These are phyloP conservation scores for Fusarium illudens DNA, from an alignment of 2,329 filamentous ascomycete species.

Conservation along the genomic window DNA sequence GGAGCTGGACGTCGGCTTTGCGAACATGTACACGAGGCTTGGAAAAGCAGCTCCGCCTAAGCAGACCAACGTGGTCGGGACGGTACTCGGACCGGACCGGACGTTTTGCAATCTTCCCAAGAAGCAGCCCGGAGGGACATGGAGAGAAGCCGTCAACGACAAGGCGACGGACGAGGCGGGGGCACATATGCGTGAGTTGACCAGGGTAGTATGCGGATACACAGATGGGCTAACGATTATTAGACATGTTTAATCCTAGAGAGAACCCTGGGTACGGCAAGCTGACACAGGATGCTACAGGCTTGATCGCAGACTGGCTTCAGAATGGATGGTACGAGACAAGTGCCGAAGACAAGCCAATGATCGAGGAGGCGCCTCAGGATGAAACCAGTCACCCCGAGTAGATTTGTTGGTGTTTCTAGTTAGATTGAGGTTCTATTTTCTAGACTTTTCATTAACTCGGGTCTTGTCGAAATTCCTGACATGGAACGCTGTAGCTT, in stretches of 20 bases:
- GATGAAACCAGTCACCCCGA: not conserved
- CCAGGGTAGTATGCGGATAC: too few relatives aligned
- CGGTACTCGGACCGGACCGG: slow-evolving; percentile 72
- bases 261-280: slow-evolving; percentile 77
- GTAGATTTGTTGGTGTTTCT: not conserved
- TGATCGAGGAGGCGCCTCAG: slow-evolving; percentile 31
- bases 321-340: slow-evolving; percentile 72
- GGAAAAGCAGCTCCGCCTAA: slow-evolving; percentile 71
- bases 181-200: slow-evolving; percentile 75
- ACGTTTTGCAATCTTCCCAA: slow-evolving; percentile 89
- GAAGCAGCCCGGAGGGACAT: slow-evolving; percentile 62
- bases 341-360: slow-evolving; percentile 51
- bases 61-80: slow-evolving; percentile 61
- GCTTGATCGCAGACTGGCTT: slow-evolving; percentile 71
- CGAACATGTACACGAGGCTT: slow-evolving; percentile 87
- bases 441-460: slow-evolving; percentile 10
- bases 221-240: slow-evolving; percentile 6
- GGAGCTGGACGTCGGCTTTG: slow-evolving; percentile 77
- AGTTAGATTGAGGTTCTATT: not conserved
- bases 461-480: not conserved
- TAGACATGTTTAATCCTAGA: slow-evolving; percentile 76
- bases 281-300: slow-evolving; percentile 71
- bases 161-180: slow-evolving; percentile 78
- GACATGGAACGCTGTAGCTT: not conserved
- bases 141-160: slow-evolving; percentile 80